Percentiles rank a stretch among this genome's conserved stretches.
Evolutionary conservation across 2,329 filamentous ascomycete species (phyloP).

Genomic region (Rutstroemia sp.): DNA sequence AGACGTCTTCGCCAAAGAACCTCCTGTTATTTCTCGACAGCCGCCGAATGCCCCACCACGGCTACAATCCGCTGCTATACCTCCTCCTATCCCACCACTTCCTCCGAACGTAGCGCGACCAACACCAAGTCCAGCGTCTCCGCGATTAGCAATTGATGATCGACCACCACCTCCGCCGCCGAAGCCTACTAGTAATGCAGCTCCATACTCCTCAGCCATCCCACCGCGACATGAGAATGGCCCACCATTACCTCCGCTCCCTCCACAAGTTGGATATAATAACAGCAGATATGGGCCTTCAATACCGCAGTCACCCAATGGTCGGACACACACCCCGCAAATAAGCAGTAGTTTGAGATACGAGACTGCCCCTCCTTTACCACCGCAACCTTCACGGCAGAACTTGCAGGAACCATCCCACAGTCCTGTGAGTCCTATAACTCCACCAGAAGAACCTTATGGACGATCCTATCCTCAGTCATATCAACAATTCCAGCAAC

Average conservation of each 20-base stretch:
- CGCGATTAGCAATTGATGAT: slow-evolving; percentile 27
- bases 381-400: slow-evolving; percentile 25
- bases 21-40: slow-evolving; percentile 74
- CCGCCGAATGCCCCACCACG: slow-evolving; percentile 38
- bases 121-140: slow-evolving; percentile 31
- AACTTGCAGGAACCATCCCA: slow-evolving; percentile 17
- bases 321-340: slow-evolving; percentile 24
- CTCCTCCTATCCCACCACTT: slow-evolving; percentile 64
- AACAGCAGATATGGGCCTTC: slow-evolving; percentile 18
- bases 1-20: slow-evolving; percentile 89
- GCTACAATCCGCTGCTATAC: slow-evolving; percentile 34
- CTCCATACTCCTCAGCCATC: slow-evolving; percentile 11
- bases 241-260: slow-evolving; percentile 30
- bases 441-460: slow-evolving; percentile 18
- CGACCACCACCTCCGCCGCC: slow-evolving; percentile 28
- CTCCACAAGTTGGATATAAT: slow-evolving; percentile 17
- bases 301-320: slow-evolving; percentile 13
- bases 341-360: slow-evolving; percentile 28
- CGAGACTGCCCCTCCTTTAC: slow-evolving; percentile 23
- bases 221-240: slow-evolving; percentile 21
- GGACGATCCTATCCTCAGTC: slow-evolving; percentile 16
- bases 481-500: slow-evolving; percentile 18
- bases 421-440: slow-evolving; percentile 25
- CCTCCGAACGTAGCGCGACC: slow-evolving; percentile 53
- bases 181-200: slow-evolving; percentile 20